Conservation (phyloP, 257 asterid genomes). For the Solanum virginianum region DNA sequence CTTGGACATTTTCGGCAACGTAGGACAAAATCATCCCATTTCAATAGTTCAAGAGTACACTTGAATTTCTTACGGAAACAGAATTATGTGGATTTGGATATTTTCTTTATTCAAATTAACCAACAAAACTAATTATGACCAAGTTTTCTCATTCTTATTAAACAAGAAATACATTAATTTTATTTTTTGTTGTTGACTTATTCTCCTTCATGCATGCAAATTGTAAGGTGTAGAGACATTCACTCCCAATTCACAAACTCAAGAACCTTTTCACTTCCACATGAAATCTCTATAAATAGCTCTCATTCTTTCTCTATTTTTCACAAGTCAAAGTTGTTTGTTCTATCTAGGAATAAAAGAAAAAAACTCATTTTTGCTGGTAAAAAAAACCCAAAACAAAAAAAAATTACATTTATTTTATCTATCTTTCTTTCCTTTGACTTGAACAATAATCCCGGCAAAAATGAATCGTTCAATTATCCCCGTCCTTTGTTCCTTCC, state of each 20-base stretch:
- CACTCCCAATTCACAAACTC: neutral
- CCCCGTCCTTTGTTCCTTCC: slow-evolving; percentile 5
- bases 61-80: too few species aligned
- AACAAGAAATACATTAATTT: neutral
- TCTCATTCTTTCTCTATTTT: neutral
- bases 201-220: neutral
- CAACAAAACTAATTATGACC: neutral
- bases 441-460: neutral
- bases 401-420: neutral
- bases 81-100: too few species aligned
- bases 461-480: neutral
- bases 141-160: neutral
- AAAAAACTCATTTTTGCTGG: neutral
- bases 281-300: neutral
- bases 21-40: neutral
- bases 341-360: neutral
- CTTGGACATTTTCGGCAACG: neutral
- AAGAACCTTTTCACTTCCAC: neutral
- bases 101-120: too few species aligned
- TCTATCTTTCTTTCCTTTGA: neutral
- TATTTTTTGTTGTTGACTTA: too few species aligned
- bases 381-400: neutral
- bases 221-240: neutral
- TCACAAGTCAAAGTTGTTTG: neutral
- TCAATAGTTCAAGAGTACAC: neutral